phyloP scores from a whole-genome alignment of 441 rosid genomes.

The Iberis amara region DNA sequence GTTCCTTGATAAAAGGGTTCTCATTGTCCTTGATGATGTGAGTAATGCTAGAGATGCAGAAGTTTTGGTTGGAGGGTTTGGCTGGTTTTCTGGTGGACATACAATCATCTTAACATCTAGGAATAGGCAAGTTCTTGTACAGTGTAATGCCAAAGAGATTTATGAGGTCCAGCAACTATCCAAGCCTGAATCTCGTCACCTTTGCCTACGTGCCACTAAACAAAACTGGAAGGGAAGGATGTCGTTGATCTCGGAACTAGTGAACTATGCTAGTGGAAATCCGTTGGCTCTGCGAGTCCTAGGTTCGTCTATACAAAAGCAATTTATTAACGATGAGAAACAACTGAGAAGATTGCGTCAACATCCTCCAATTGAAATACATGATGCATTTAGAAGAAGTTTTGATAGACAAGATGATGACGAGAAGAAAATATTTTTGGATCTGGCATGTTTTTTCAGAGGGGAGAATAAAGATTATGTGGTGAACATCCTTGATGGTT shows the following conservation, averaged over 20 bases:
- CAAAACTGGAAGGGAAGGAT: not conserved
- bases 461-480: not conserved
- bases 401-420: not conserved
- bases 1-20: conserved; percentile 12
- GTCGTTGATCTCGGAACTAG: not conserved
- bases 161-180: conserved; percentile 6
- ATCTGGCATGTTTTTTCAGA: not conserved
- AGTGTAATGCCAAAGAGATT: not conserved
- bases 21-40: conserved; percentile 35
- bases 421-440: not conserved
- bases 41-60: conserved; percentile 21
- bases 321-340: not conserved
- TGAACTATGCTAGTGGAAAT: not conserved
- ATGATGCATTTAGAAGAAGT: not conserved
- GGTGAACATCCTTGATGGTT: not conserved
- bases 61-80: conserved; percentile 13
- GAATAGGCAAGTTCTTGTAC: conserved; percentile 26
- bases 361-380: not conserved
- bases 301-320: not conserved
- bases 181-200: conserved; percentile 10
- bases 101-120: conserved; percentile 35
- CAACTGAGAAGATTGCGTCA: not conserved
- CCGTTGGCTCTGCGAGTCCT: not conserved
- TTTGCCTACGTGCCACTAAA: conserved; percentile 3
- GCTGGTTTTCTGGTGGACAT: conserved; percentile 33